Evolutionary conservation across 306 rosid species (phyloP), one percentile per base, ranked within the genome.

Genomic region (Cucumis melo): DNA sequence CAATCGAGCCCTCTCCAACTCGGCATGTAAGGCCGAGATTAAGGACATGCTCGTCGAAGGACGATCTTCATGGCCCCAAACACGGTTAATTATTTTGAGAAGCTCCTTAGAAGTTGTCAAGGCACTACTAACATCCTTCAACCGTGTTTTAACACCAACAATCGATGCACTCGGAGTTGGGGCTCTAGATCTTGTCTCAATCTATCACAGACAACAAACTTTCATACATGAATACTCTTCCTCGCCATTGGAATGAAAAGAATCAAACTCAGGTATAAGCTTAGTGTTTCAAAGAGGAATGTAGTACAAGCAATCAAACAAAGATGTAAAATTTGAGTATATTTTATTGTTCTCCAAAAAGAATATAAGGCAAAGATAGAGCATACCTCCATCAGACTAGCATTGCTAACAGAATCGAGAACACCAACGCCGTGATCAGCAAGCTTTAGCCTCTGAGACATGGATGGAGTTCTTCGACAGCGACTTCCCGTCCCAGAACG

Each of bases 21-120:
- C 99, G 8, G 98, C 85, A 70, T 95, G 99, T 48, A 92, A 83
- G 56, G 98, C 97, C 15, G 99, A 90, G 81, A 89, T 87, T 38
- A 95, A 83, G 14, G 99, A 91, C 99, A 90, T 89, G 70, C 93
- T 95, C 10, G 99, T 87, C 0, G 93, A 92, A 85, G 99, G 89
- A 39, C 88, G 90, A 81, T 89, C 92, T 63, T 95, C 98, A 58
- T 92, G 94, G 74, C 96, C 93, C 98, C 97, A 88, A 82, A 95
- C 80, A 19, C 98, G 97, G 85, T 87, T 87, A 78, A 95, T 95
- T 61, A 95, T 92, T 83, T 92, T 95, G 78, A 95, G 93, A 57
- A 95, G 86, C 85, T 92, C 98, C 77, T 92, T 95, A 7, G 98
- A 95, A 16, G 99, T 95, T 13, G 87, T 92, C 81, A 95, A 80